phyloP scores from a whole-genome alignment of 805 yeast genomes.

The Teunomyces cretensis region DNA sequence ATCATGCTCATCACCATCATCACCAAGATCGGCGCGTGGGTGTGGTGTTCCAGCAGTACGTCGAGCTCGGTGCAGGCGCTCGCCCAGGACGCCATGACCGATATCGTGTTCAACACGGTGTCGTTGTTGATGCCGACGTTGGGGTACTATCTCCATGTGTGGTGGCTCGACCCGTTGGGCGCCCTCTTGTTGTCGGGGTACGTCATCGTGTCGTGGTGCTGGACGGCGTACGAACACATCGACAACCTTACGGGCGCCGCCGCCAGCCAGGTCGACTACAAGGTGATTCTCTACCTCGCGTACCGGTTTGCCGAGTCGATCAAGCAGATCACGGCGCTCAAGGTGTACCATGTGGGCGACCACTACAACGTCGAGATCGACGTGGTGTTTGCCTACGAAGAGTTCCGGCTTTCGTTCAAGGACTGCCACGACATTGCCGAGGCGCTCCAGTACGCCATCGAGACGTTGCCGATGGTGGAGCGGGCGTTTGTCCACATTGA shows the following conservation, averaged over 20 bases:
- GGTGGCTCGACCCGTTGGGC: constrained; percentile 79
- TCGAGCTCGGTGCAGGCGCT: constrained; percentile 74
- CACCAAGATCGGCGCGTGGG: constrained; percentile 59
- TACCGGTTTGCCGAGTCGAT: constrained; percentile 68
- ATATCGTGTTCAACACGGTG: constrained; percentile 68
- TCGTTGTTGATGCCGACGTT: constrained; percentile 68
- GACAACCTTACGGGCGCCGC: constrained; percentile 73
- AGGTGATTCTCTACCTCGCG: constrained; percentile 66
- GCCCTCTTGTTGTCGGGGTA: constrained; percentile 64
- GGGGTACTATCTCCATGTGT: constrained; percentile 50
- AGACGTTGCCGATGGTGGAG: constrained; percentile 73
- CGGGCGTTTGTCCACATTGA: constrained; percentile 82
- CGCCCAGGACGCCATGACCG: constrained; percentile 81
- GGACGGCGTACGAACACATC: constrained; percentile 68
- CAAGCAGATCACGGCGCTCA: constrained; percentile 60
- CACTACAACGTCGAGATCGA: constrained; percentile 75
- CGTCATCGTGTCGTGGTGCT: constrained; percentile 62
- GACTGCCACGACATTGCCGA: constrained; percentile 83
- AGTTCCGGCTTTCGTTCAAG: constrained; percentile 49
- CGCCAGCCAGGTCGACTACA: constrained; percentile 61
- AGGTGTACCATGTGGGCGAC: constrained; percentile 80
- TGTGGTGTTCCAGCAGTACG: constrained; percentile 58
- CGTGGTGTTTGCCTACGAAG: constrained; percentile 48
- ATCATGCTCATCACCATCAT: constrained; percentile 67
- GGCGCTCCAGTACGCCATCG: constrained; percentile 76